Base-by-base conservation (phyloP, 2,329 filamentous ascomycete species). In the Sarocladiaceae sp. region DNA sequence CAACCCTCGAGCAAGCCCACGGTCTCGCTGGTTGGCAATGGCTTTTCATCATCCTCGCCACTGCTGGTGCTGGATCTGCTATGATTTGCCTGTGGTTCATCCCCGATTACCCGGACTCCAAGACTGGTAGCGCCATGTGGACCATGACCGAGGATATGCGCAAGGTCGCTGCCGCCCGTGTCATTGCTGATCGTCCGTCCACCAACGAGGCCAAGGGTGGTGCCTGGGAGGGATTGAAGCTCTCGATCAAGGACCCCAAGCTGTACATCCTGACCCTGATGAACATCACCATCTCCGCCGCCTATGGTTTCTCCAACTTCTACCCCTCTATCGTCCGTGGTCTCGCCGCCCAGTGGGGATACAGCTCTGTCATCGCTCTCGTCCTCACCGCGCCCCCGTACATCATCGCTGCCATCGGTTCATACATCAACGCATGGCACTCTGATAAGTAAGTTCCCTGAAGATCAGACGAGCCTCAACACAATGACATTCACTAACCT, bases 21-120 rank as follows among this genome's bases (percentile, higher is more conserved):
- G 67, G 69, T 1, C 54, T 73, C 12, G 58, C 59, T 13, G 70
- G 68, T 1, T 74, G 71, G 71, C 62, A 64, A 51, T 73, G 70
- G 70, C 58, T 72, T 0, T 72, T 72, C 50, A 66, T 72, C 17
- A 62, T 74, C 5, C 63, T 71, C 39, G 70, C 55, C 2, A 31
- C 53, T 15, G 54, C 55, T 4, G 59, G 61, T 2, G 53, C 59
- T 3, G 42, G 49, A 5, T 56, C 59, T 0, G 60, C 59, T 0
- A 46, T 62, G 7, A 18, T 62, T 1, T 55, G 52, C 0, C 46
- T 62, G 1, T 56, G 57, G n/a, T 36, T 60, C 11, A 46, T 62
- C 0, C 4, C 60, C 4, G 61, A 62, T 33, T 62, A 60, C 20
- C 61, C 59, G 0, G 54, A 56, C 22, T 59, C 58, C 0, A 59